Evolutionary conservation across 192 early-diverging fungal species (phyloP).

Genomic region (Geosiphon pyriformis): DNA sequence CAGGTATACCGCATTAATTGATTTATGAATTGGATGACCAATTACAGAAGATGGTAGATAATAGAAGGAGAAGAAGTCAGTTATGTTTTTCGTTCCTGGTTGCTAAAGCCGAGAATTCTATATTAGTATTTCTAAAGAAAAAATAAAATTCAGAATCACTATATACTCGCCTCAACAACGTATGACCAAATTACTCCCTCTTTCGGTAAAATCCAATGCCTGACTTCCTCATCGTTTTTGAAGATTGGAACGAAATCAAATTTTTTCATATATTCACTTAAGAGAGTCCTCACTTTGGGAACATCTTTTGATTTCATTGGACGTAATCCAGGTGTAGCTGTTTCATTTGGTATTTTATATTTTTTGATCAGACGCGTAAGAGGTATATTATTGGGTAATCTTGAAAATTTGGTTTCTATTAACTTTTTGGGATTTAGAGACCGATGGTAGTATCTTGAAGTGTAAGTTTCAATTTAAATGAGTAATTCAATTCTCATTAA

Average conservation of each 20-base stretch:
- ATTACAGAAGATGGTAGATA: conserved; percentile 89
- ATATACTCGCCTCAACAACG: conserved; percentile 71
- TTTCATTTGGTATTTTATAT: conserved; percentile 62
- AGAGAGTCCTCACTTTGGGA: conserved; percentile 58
- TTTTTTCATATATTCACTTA: conserved; percentile 68
- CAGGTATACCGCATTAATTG: conserved; percentile 86
- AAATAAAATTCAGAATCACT: conserved; percentile 1
- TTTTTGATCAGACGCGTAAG: conserved; percentile 66
- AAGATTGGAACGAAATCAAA: conserved; percentile 71
- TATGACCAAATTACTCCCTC: conserved; percentile 86
- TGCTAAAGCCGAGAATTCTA: conserved; percentile 37
- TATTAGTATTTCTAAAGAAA: background rate
- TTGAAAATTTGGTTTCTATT: conserved; percentile 90
- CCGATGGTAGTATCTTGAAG: conserved; percentile 84
- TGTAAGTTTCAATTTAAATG: background rate
- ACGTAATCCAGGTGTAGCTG: conserved; percentile 66
- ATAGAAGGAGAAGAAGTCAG: conserved; percentile 94
- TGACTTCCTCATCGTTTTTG: conserved; percentile 74
- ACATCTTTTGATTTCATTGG: conserved; percentile 78
- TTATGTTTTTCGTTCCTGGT: conserved; percentile 58
- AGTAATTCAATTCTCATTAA: background rate
- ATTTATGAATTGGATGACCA: conserved; percentile 62
- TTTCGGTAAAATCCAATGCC: conserved; percentile 86
- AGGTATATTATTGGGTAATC: conserved; percentile 63
- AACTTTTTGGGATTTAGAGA: conserved; percentile 92